Evolutionary conservation across 2,329 filamentous ascomycete genomes (phyloP), one percentile per base, ranked within the genome.

Genomic region (Pseudocercospora musae): DNA sequence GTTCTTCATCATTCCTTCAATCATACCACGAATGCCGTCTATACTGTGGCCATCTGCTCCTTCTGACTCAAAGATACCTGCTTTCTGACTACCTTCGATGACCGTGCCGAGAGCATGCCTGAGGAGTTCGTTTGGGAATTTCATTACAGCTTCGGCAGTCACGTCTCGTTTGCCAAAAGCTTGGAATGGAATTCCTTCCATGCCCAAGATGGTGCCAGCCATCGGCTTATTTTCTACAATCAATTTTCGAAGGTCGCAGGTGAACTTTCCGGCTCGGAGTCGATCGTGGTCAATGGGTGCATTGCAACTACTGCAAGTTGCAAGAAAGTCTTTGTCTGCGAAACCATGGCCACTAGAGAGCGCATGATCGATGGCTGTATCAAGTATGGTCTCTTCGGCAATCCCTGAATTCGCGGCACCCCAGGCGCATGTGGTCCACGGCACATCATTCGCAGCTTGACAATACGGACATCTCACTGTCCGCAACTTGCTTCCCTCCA

Each of bases 151-250:
- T 15, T 62, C 58, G 20, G 58, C 56, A 2, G 49, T 52, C 11
- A 66, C 40, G 20, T 74, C 67, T 10, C 61, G 59, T 8, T 68
- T 57, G 1, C 69, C 71, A 1, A 78, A 65, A 6, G 69, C 67
- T 1, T 66, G 56, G 29, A 78, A 72, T 0, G 86, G 84, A 15
- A 78, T 74, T 0, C 89, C 89, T 1, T 76, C 73, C 0, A 81
- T 72, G 8, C 85, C 79, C 7, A 91, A 78, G 4, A 91, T 73
- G 0, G 89, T 92, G 1, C 90, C 89, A 0, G 88, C 86, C 79
- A 93, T 85, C 0, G 89, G 86, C 1, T 77, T 71, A 13, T 79
- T 68, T 3, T 79, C 68, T 2, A 74, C 62, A 3, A 85, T 68
- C 0, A 91, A 78, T 0, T 70, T 69, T 23, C 79, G 72, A 5